Percentiles rank a stretch among this genome's conserved stretches.
These are phyloP conservation scores for Thalassiosira sp. DNA, from an alignment of 352 stramenopile species.

Conservation along the genomic window DNA sequence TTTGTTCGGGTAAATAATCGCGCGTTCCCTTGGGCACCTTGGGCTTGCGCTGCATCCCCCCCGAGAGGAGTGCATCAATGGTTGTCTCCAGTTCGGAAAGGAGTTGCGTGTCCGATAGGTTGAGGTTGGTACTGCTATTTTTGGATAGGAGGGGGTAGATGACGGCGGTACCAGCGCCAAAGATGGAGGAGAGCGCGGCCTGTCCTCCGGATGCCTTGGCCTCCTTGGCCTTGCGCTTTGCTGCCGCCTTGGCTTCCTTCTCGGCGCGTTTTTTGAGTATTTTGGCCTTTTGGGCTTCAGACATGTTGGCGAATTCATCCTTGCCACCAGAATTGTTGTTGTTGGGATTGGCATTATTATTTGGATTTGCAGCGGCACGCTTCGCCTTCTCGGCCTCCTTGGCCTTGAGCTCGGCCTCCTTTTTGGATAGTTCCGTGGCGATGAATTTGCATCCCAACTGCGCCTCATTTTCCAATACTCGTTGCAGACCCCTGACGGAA, in stretches of 20 bases:
- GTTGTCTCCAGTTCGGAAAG: conserved; percentile 40
- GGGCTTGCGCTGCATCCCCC: conserved; percentile 75
- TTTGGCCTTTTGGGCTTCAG: conserved; percentile 64
- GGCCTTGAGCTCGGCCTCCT: conserved; percentile 36
- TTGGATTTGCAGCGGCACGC: conserved; percentile 18
- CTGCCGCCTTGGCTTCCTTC: conserved; percentile 71
- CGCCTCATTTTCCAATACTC: conserved; percentile 39
- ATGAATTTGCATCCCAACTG: conserved; percentile 30
- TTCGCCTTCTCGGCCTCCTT: conserved; percentile 56
- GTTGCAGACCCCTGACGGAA: conserved; percentile 16
- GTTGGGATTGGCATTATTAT: not conserved
- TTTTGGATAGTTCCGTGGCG: conserved; percentile 38
- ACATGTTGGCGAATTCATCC: conserved; percentile 66
- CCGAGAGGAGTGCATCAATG: conserved; percentile 51
- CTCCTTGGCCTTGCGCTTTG: conserved; percentile 57
- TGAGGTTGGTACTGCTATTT: conserved; percentile 4
- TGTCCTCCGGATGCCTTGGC: conserved; percentile 44
- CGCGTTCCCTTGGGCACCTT: conserved; percentile 92
- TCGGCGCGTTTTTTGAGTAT: conserved; percentile 73
- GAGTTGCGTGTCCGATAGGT: conserved; percentile 25
- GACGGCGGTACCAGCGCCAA: conserved; percentile 35
- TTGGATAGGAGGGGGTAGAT: conserved; percentile 41
- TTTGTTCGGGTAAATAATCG: conserved; percentile 95
- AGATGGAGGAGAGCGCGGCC: conserved; percentile 46
- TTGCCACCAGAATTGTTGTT: conserved; percentile 1